Base-by-base conservation (phyloP, 2,329 filamentous ascomycete species). In the Hysterium pulicare region DNA sequence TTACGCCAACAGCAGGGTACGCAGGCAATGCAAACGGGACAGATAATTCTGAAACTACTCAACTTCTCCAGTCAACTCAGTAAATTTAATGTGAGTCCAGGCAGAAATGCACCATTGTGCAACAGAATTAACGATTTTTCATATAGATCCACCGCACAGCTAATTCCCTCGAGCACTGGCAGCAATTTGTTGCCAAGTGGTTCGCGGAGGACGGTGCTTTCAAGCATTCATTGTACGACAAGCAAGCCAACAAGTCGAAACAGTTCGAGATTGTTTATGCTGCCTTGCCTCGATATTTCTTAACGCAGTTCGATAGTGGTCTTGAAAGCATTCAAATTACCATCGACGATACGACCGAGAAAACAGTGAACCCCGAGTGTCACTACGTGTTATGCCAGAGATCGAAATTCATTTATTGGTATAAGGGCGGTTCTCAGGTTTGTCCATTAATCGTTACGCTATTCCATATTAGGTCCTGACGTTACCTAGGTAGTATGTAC, bases 391-490 rank as follows among this genome's bases (percentile, higher is more conserved):
- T 88, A 54, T 89, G 87, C 58, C 71, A 73, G 19, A 86, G 82
- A 56, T 83, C 89, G 20, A 93, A 82, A 57, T 81, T 97, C 44
- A 84, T 93, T 4, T 94, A 95, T 62, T 94, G 87, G 80, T 96
- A 91, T 59, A 81, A 86, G 39, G 88, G 86, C 48, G 86, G 84
- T 40, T 86, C 85, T 46, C 89, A 93, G 62, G 87, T 91, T 75
- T 68, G 81, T 74, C n/a, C n/a, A 35, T n/a, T 26, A 8, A 24
- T 38, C 2, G 9, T 13, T 13, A 7, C 13, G 26, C 13, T n/a
- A n/a, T n/a, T n/a, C n/a, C n/a, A n/a, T n/a, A n/a, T n/a, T n/a
- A n/a, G n/a, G n/a, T n/a, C n/a, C n/a, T n/a, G n/a, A n/a, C n/a
- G n/a, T n/a, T n/a, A n/a, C n/a, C n/a, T n/a, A n/a, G 84, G 74